Base-by-base conservation (phyloP, 2,329 filamentous ascomycete genomes). In the Apiospora aurea region DNA sequence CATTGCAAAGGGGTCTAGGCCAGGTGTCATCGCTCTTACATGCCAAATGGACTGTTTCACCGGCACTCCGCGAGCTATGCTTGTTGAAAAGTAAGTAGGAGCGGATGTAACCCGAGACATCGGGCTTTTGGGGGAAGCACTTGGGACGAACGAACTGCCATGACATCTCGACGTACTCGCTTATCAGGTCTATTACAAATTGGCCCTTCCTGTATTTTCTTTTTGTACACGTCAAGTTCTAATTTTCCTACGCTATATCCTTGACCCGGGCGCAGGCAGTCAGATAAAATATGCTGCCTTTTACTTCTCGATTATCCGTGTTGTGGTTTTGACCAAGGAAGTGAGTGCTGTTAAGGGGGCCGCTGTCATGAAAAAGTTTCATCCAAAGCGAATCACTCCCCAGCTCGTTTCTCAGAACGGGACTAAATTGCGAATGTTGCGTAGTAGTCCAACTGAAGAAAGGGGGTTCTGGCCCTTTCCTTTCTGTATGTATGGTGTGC, bases 141-240 rank as follows among this genome's bases (percentile, higher is more conserved):
- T 61, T 18, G 18, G 38, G 57, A 64, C 21, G 18, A 64, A 41
- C 18, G 29, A 14, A 21, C 34, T 34, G 29, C 57, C 57, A 41
- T 64, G 29, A 10, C 57, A 64, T 41, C 34, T 64, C 18, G 34
- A 64, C 57, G 57, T 64, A 64, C 57, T 64, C 57, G 57, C 18
- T 64, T 41, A 14, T 41, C 10, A 34, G 10, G 18, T n/a, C 34
- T 4, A 64, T 64, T 64, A 14, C 57, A 64, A n/a, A 14, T 41
- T 29, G n/a, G n/a, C 3, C 21, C 10, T 64, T 41, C 13, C 10
- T 41, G 57, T 41, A 41, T 61, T n/a, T 64, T 64, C 29, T 64
- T 64, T n/a, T n/a, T 41, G 57, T 64, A 14, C 57, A 41, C 53
- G 10, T 38, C 29, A 38, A 38, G n/a, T 38, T 18, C 7, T 34